Base-by-base conservation (phyloP, 2,329 filamentous ascomycete species). In the Botryotinia calthae region DNA sequence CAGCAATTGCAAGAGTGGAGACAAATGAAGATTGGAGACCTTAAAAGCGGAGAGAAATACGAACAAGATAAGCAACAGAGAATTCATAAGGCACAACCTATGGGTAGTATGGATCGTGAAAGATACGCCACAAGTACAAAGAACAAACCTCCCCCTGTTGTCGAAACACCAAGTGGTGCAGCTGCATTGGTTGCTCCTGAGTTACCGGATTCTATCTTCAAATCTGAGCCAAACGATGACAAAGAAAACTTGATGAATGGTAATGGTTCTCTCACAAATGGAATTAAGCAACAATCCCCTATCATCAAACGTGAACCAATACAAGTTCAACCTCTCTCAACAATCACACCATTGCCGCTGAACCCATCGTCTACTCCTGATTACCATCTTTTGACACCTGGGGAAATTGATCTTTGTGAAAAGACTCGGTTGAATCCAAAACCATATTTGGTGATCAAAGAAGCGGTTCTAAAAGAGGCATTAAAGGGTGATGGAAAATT, bases 1-100 rank as follows among this genome's bases (percentile, higher is more conserved):
- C 76, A 87, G 0, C 95, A 98, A 81, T 85, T 99, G 4, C 95
- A 98, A 80, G 96, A 98, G 79, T 99, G 96, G 96, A 90, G 96
- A 46, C 88, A 88, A 64, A 89, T 93, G 83, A 90, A 91, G 31
- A 96, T 99, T 74, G 92, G 91, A 1, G 94, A 97, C 75, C 86
- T 99, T 18, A 90, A 91, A 72, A 90, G 90, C 37, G 96, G 96
- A 44, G 94, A 97, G 81, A 97, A 95, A 81, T 99, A 96, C 80
- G 96, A 99, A 82, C 85, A 89, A 28, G 96, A 98, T 75, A 99
- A 98, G 83, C 86, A 91, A 48, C 84, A 88, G 72, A 88, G 96
- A 20, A 88, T 91, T 69, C 91, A 95, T 77, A 90, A 89, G 77
- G 81, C 87, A 9, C 85, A 88, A 34, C 92, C 93, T 0, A 90